Evolutionary conservation across 164 flowering plant genomes (phyloP).

Genomic region (Vitis vinifera): ASM3070453v1 NC_081813.1:5074501-5075000

Average conservation of each 20-base stretch:
- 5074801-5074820: slow-evolving; percentile 57
- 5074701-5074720: no score
- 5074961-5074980: slow-evolving; percentile 78
- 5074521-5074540: no score
- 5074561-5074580: slow-evolving; percentile 23
- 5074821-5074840: slow-evolving; percentile 55
- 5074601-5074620: slow-evolving; percentile 39
- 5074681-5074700: neutral
- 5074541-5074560: neutral
- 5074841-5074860: slow-evolving; percentile 52
- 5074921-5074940: no score
- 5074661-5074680: slow-evolving; percentile 8
- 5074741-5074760: neutral
- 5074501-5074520: no score
- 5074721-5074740: no score
- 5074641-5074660: slow-evolving; percentile 12
- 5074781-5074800: slow-evolving; percentile 40
- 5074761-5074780: slow-evolving; percentile 51
- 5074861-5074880: neutral
- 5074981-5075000: slow-evolving; percentile 77
- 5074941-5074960: slow-evolving; percentile 34
- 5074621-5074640: slow-evolving; percentile 48
- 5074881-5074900: no score
- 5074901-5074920: neutral
- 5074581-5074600: slow-evolving; percentile 15